Base-by-base conservation (phyloP, 768 basidiomycete genomes). In the Boletus subparvulus region DNA sequence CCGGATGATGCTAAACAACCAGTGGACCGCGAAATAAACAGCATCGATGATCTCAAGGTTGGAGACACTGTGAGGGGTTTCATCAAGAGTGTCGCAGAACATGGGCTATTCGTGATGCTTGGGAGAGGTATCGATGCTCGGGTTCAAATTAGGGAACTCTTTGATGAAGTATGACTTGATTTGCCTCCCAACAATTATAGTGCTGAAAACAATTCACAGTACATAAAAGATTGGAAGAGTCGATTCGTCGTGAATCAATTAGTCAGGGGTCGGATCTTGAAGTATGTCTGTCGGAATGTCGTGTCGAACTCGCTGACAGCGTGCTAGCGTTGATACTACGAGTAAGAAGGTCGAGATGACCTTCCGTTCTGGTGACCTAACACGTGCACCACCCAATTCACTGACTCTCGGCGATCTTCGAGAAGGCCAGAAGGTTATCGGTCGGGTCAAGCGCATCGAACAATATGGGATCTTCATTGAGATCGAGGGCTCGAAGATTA, bases 221-320 rank as follows among this genome's bases (percentile, higher is more conserved):
- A 83, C 72, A 83, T 98, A 65, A 97, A 98, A 73, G 95, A 98
- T 40, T 99, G 96, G 96, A 89, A 95, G 74, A 76, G 80, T 28
- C 83, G 80, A 21, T 98, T 98, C 71, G 74, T 81, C 59, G 74
- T 80, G 40, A 86, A 91, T 63, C 93, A 98, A 64, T 70, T 98
- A 3, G 92, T 97, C 13, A 88, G 86, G 61, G 96, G 95, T 47
- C 84, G 90, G 50, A 83, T 98, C 65, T 72, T 91, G 39, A 87
- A 82, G 90, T 92, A 65, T n/a, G 74, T 36, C 54, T 56, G 3
- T 47, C 11, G 40, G 21, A 24, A 53, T 21, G 17, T 35, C 30
- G 21, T 26, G 6, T 40, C 21, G 41, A 52, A 50, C 35, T 46
- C 43, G 32, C 61, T 64, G 37, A 67, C 46, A 10, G 37, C 11